Percentiles rank a stretch among this genome's conserved stretches.
These are phyloP conservation scores for Metahyphopichia silvanorum DNA, from an alignment of 805 yeast genomes.

Conservation along the genomic window DNA sequence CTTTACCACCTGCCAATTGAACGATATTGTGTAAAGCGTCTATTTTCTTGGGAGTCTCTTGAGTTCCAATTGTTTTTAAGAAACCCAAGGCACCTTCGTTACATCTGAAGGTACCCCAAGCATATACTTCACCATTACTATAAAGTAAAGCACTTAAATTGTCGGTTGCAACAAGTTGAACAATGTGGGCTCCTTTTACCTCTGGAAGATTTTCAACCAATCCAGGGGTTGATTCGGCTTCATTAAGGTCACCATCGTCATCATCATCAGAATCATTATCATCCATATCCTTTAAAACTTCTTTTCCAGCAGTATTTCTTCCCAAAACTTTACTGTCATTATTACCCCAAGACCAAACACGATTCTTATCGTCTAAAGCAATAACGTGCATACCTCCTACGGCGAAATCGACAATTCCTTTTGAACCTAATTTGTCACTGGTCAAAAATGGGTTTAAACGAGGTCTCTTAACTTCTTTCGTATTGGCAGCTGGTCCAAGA, in stretches of 20 bases:
- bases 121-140: slow-evolving; percentile 83
- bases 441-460: slow-evolving; percentile 78
- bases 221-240: slow-evolving; percentile 85
- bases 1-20: slow-evolving; percentile 89
- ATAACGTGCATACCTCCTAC: slow-evolving; percentile 96
- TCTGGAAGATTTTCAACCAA: slow-evolving; percentile 64
- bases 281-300: slow-evolving; percentile 65
- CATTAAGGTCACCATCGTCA: slow-evolving; percentile 83
- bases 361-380: slow-evolving; percentile 72
- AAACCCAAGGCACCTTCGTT: slow-evolving; percentile 91
- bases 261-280: slow-evolving; percentile 57
- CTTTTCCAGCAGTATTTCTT: slow-evolving; percentile 71
- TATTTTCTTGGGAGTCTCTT: slow-evolving; percentile 64
- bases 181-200: slow-evolving; percentile 43
- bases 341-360: slow-evolving; percentile 98
- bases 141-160: slow-evolving; percentile 79
- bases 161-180: slow-evolving; percentile 88
- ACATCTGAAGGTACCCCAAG: slow-evolving; percentile 97
- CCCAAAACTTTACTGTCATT: slow-evolving; percentile 92
- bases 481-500: slow-evolving; percentile 89
- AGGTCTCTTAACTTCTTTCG: slow-evolving; percentile 94
- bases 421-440: slow-evolving; percentile 43
- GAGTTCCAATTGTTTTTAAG: slow-evolving; percentile 55
- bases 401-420: slow-evolving; percentile 78
- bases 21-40: slow-evolving; percentile 62